Evolutionary conservation across 2,329 filamentous ascomycete genomes (phyloP).

Genomic region (Cladosporium oxysporum): DNA sequence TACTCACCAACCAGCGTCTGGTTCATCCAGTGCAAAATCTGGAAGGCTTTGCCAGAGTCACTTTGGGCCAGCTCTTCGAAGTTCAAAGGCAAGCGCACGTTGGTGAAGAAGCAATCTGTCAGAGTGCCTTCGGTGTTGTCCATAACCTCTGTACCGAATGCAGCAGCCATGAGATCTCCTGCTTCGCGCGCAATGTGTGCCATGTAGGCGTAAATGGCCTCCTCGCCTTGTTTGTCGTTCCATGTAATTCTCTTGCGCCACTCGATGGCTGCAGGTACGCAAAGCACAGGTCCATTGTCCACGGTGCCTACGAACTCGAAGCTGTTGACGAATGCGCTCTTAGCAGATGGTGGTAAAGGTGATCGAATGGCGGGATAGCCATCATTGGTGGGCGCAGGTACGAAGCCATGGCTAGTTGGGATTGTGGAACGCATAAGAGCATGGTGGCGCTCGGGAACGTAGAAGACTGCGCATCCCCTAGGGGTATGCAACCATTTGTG

Average conservation of each 20-base stretch:
- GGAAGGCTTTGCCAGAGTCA: slow-evolving; percentile 36
- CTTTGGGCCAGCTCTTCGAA: slow-evolving; percentile 38
- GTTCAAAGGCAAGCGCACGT: slow-evolving; percentile 70
- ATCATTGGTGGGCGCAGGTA: slow-evolving; percentile 43
- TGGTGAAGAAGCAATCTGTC: slow-evolving; percentile 68
- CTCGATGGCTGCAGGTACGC: slow-evolving; percentile 67
- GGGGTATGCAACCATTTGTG: slow-evolving; percentile 90
- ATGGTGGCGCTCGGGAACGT: slow-evolving; percentile 77
- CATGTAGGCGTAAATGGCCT: slow-evolving; percentile 65
- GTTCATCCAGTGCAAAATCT: slow-evolving; percentile 46
- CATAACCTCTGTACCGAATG: slow-evolving; percentile 70
- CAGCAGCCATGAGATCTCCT: slow-evolving; percentile 60
- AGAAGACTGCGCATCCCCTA: slow-evolving; percentile 76
- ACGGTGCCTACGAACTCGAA: slow-evolving; percentile 79
- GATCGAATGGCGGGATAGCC: slow-evolving; percentile 31
- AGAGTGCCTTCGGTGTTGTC: slow-evolving; percentile 65
- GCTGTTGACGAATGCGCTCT: slow-evolving; percentile 64
- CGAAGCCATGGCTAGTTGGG: slow-evolving; percentile 79
- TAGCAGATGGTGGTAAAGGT: slow-evolving; percentile 46
- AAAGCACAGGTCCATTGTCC: slow-evolving; percentile 72
- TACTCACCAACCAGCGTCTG: slow-evolving; percentile 54
- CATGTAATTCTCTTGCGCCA: slow-evolving; percentile 60
- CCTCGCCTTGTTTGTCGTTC: slow-evolving; percentile 57
- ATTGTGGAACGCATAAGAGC: slow-evolving; percentile 70
- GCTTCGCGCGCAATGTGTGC: slow-evolving; percentile 64